Conservation (phyloP, 495 filamentous ascomycete genomes). For the Oidiodendron maius region DNA sequence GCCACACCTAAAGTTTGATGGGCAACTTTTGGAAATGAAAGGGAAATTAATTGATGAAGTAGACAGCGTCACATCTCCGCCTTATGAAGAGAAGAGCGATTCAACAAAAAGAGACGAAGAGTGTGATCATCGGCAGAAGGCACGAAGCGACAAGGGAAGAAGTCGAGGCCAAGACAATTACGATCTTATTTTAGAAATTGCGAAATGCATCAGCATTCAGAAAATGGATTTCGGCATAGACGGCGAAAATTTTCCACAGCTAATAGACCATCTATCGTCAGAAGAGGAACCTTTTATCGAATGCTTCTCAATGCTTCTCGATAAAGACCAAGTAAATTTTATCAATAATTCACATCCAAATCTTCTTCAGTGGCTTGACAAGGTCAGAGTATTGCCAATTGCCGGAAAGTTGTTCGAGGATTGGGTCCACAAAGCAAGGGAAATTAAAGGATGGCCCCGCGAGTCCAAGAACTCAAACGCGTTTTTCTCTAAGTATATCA, state of each 20-base stretch:
- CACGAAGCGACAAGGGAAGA: background rate
- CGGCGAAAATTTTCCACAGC: no score
- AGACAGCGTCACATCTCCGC: background rate
- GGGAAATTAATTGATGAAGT: background rate
- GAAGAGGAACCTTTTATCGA: background rate
- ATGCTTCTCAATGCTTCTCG: conserved; percentile 2
- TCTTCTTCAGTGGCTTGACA: background rate
- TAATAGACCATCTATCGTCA: background rate
- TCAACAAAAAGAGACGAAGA: background rate
- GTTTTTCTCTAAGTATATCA: background rate
- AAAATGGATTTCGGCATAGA: background rate
- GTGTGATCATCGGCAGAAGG: background rate
- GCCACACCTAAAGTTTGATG: background rate
- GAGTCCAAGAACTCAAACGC: background rate
- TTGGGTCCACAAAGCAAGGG: background rate
- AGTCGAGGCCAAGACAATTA: no score
- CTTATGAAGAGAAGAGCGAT: background rate
- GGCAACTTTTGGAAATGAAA: background rate
- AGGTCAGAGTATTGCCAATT: background rate
- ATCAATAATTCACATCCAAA: background rate
- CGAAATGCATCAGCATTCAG: background rate
- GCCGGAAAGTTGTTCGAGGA: background rate
- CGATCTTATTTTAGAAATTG: background rate
- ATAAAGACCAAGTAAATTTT: background rate
- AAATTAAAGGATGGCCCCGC: background rate